Base-by-base conservation (phyloP, 2,329 filamentous ascomycete species). In the Sphaceloma murrayae region DNA sequence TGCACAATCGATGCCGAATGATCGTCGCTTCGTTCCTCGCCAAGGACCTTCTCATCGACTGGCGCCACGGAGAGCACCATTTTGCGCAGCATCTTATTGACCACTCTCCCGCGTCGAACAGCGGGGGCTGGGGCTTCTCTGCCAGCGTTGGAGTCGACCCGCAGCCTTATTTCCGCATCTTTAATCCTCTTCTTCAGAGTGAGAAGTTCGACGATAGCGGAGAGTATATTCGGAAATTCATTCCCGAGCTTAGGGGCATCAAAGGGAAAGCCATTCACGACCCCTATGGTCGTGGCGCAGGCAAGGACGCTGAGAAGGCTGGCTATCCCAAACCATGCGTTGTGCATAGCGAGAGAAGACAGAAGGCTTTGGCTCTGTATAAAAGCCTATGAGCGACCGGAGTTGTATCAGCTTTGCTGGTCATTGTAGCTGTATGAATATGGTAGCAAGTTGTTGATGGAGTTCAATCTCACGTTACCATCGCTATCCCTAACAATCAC, bases 1-100 rank as follows among this genome's bases (percentile, higher is more conserved):
- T 91, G 82, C 85, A 89, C 60, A 93, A 93, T 59, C 78, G 86
- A 7, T 79, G 79, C 54, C 79, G 86, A 19, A 93, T 93, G 85
- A 78, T 88, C 34, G 80, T 82, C 2, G 83, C 84, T 0, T 88
- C 78, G 0, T 93, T 91, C 57, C 67, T 93, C 0, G 70, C 78
- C 34, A 93, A 93, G 56, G 82, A 93, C 53, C 69, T 93, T 0
- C 68, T 89, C 8, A 66, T 91, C 10, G 85, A 93, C 62, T 93
- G 85, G 85, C 76, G 85, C 5, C 76, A 82, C 60, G 86, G 85
- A 3, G 85, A 93, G 64, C 69, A 69, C 1, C 85, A 80, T 58
- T 93, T 93, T 61, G 91, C 91, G 83, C 78, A 85, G 57, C 69
- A 82, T 51, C 67, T 87, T 5, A 74, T 88, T 46, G 84, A 89